Percentiles rank a stretch among this genome's conserved stretches.
These are phyloP conservation scores for Gastrolobium bilobum DNA, from an alignment of 306 rosid species.

Conservation along the genomic window DNA sequence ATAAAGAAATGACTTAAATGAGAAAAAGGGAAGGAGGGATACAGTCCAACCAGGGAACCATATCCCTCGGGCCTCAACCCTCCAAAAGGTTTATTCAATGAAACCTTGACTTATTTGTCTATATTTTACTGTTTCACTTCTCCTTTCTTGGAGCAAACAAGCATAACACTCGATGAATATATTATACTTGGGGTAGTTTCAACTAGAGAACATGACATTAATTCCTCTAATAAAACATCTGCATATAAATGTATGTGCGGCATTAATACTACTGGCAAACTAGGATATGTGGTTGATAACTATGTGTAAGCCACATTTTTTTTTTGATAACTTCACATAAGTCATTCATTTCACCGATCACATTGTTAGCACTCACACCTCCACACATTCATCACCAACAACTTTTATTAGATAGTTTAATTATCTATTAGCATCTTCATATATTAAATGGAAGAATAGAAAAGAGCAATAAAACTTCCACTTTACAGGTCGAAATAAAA, in stretches of 20 bases:
- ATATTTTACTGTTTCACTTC: background rate
- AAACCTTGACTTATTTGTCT: too few relatives aligned
- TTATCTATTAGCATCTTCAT: background rate
- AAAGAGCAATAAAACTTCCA: slow-evolving; percentile 13
- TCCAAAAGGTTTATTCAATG: too few relatives aligned
- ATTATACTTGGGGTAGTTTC: background rate
- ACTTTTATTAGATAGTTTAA: background rate
- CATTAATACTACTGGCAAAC: background rate
- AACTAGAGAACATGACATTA: background rate
- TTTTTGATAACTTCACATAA: background rate
- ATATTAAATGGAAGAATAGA: slow-evolving; percentile 2
- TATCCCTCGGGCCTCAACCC: too few relatives aligned
- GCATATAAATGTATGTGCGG: background rate
- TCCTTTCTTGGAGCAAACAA: slow-evolving; percentile 1
- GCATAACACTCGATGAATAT: background rate
- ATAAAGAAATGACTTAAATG: background rate
- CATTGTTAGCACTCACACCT: background rate
- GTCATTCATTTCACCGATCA: background rate
- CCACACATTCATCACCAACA: background rate
- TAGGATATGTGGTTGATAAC: background rate
- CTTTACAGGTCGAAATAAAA: background rate
- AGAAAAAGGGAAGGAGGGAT: background rate
- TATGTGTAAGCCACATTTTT: background rate
- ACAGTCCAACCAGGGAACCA: background rate
- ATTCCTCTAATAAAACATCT: background rate